Evolutionary conservation across 2,329 filamentous ascomycete species (phyloP), one percentile per base, ranked within the genome.

Genomic region (Talaromyces sp.): DNA sequence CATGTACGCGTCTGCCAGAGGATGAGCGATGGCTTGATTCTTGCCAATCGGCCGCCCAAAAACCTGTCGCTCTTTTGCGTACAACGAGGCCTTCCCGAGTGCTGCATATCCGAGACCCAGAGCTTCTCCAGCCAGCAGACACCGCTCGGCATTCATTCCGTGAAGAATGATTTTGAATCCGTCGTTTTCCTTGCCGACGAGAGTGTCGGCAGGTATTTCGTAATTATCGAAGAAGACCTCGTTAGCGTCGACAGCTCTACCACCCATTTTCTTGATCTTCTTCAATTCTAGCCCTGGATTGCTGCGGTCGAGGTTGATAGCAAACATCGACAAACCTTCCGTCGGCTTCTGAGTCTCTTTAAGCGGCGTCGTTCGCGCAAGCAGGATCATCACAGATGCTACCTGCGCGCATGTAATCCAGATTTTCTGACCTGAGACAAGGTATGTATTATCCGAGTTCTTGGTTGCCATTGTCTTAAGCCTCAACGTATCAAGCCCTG

Each of bases 391-490:
- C 71, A 92, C 91, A 3, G 84, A 84, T 0, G 92, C 91, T 0
- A 94, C 89, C 74, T 96, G 91, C 0, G 92, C 92, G 62, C 87
- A 93, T 0, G 91, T 91, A 63, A 95, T 96, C 92, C 92, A 96
- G 66, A 94, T 93, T 79, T 96, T 96, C 74, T 94, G 90, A 0
- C 92, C 91, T 0, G 86, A 86, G 11, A 96, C 83, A 1, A 79
- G 81, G 73, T 93, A 96, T 3, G 81, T 83, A 14, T 84, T 80
- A 0, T 87, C 22, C 16, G 22, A 33, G 11, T 33, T 50, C 69
- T 83, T 85, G 35, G 76, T 83, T 0, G 91, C 91, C 6, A 79
- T 78, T 0, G 91, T 94, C 45, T 82, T 83, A 3, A 96, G 80
- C 49, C 88, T 86, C 11, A 93, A 80, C 0, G 91, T 96, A 66